Evolutionary conservation across 1,284 basidiomycete species (phyloP).

Genomic region (Inonotus hispidus): DNA sequence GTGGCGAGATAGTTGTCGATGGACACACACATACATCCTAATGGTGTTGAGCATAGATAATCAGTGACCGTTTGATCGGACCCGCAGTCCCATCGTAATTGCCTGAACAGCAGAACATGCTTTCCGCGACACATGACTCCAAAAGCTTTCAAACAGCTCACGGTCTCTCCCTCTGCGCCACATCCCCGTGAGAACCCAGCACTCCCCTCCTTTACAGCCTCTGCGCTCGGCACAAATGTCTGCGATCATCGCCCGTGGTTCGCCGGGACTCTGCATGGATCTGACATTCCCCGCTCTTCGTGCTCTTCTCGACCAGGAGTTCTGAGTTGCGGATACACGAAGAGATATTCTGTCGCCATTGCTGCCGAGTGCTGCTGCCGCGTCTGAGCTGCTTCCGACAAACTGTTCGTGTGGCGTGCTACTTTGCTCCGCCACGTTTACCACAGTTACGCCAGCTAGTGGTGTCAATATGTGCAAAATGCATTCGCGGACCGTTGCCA

Average conservation of each 20-base stretch:
- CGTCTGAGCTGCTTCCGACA: background rate
- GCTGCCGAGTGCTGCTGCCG: background rate
- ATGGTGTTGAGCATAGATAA: too few species aligned
- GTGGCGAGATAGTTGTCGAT: too few species aligned
- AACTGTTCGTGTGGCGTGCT: background rate
- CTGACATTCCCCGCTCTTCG: constrained; percentile 39
- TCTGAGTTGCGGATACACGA: constrained; percentile 38
- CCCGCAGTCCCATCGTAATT: too few species aligned
- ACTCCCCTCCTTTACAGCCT: constrained; percentile 14
- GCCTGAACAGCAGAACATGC: constrained; percentile 18
- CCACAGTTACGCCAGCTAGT: constrained; percentile 31
- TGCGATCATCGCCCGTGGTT: background rate
- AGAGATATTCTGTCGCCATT: constrained; percentile 21
- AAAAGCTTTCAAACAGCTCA: constrained; percentile 61
- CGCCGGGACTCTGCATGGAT: background rate
- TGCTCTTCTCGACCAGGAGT: constrained; percentile 76
- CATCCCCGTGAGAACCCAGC: constrained; percentile 38
- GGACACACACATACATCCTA: too few species aligned
- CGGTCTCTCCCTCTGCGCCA: constrained; percentile 66
- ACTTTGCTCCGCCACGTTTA: background rate
- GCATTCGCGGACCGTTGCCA: constrained; percentile 16
- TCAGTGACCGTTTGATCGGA: too few species aligned
- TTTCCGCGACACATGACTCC: constrained; percentile 49
- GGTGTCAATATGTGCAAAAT: constrained; percentile 30
- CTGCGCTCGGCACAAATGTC: background rate